Evolutionary conservation across 768 basidiomycete genomes (phyloP).

Genomic region (Flagelloscypha sp.): DNA sequence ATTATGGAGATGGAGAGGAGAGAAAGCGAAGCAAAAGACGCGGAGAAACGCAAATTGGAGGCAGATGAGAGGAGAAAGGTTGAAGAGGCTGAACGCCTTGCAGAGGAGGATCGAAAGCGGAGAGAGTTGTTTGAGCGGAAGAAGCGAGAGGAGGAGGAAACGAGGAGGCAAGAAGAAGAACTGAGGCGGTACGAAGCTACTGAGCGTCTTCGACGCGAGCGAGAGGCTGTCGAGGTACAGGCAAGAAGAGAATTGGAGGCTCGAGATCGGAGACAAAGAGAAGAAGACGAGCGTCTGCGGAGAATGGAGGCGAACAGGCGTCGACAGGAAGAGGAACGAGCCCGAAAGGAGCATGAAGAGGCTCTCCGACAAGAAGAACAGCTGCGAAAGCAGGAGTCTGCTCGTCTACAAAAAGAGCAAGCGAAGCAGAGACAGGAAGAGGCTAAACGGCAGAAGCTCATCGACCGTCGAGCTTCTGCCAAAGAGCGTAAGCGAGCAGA

Average conservation of each 20-base stretch:
- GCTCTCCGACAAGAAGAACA: not conserved
- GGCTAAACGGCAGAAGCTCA: not conserved
- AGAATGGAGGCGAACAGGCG: conserved; percentile 2
- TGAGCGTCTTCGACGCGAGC: no score
- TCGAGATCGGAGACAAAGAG: conserved; percentile 3
- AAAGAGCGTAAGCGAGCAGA: conserved; percentile 6
- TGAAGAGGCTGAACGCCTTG: no score
- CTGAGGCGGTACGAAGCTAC: conserved; percentile 7
- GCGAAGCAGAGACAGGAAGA: conserved; percentile 4
- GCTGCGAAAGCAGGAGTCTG: conserved; percentile 1
- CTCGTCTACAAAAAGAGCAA: conserved; percentile 3
- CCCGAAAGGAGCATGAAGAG: conserved; percentile 2
- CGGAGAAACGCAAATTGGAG: conserved; percentile 13
- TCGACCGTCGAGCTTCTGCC: not conserved
- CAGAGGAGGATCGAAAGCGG: no score
- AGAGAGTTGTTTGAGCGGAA: conserved; percentile 6
- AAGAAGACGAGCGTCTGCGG: not conserved
- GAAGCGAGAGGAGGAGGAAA: conserved; percentile 4
- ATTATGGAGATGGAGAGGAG: conserved; percentile 3
- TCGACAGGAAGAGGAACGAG: not conserved
- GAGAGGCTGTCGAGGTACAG: no score
- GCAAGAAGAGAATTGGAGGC: no score
- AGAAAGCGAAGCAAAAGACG: not conserved
- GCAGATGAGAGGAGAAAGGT: not conserved
- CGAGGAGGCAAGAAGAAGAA: conserved; percentile 4